Conservation (phyloP, 2,329 filamentous ascomycete genomes). For the Hyphodiscus sp. region DNA sequence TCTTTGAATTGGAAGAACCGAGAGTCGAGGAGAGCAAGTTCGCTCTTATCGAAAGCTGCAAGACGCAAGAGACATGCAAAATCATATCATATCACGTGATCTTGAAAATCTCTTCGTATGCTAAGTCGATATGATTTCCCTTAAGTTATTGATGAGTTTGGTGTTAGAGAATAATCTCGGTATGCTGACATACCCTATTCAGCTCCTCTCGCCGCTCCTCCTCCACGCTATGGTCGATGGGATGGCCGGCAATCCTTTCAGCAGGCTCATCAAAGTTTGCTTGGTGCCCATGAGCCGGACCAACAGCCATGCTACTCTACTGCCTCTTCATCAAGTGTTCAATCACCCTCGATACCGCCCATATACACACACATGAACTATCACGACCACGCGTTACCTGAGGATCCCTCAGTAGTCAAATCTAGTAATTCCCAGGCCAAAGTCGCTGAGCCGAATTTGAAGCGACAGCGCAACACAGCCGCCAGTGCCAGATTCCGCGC, state of each 20-base stretch:
- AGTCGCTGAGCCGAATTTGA: constrained; percentile 29
- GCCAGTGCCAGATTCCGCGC: constrained; percentile 83
- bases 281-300: background rate
- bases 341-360: background rate
- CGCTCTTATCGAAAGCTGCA: background rate
- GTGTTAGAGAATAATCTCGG: background rate
- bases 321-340: background rate
- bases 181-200: background rate
- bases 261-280: background rate
- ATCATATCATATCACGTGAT: background rate
- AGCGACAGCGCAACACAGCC: constrained; percentile 78
- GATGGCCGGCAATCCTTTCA: background rate
- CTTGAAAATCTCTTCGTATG: background rate
- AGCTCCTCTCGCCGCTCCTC: background rate
- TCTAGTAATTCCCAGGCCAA: background rate
- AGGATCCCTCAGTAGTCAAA: constrained; percentile 33
- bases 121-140: background rate
- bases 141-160: background rate
- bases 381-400: background rate
- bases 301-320: background rate
- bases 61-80: background rate
- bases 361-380: background rate
- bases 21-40: background rate
- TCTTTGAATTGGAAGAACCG: background rate
- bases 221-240: background rate